phyloP scores from a whole-genome alignment of 805 yeast genomes.

The Osmozyma mogii region DNA sequence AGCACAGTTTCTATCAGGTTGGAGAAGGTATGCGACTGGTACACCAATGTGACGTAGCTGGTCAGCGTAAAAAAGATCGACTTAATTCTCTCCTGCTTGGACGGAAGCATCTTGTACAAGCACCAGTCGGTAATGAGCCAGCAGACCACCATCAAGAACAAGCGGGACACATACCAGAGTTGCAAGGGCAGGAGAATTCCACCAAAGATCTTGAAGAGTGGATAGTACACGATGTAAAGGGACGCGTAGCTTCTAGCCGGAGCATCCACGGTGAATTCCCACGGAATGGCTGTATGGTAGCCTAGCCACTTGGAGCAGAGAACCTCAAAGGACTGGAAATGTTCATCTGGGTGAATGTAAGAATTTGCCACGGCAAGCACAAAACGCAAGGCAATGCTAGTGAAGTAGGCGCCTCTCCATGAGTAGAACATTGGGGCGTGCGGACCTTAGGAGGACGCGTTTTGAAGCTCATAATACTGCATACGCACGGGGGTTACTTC shows the following conservation, averaged over 20 bases:
- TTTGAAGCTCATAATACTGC: too few species aligned
- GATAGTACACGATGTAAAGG: conserved; percentile 61
- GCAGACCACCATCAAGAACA: conserved; percentile 35
- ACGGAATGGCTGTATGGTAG: conserved; percentile 46
- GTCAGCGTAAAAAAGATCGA: conserved; percentile 45
- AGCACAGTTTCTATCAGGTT: conserved; percentile 70
- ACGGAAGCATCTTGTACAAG: conserved; percentile 39
- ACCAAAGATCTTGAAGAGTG: conserved; percentile 39
- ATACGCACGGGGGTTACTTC: too few species aligned
- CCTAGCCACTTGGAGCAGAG: conserved; percentile 42
- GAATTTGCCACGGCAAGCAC: conserved; percentile 61
- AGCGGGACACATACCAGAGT: conserved; percentile 46
- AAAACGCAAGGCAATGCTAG: conserved; percentile 41
- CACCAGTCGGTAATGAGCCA: conserved; percentile 34
- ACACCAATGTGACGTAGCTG: conserved; percentile 65
- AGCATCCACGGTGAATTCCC: conserved; percentile 63
- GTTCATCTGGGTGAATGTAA: conserved; percentile 97
- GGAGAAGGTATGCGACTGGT: conserved; percentile 86
- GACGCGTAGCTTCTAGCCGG: conserved; percentile 73
- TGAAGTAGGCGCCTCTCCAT: conserved; percentile 43
- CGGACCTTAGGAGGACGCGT: too few species aligned
- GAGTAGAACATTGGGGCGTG: too few species aligned
- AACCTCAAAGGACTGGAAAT: conserved; percentile 83
- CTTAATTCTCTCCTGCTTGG: conserved; percentile 42
- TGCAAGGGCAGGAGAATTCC: conserved; percentile 38